Evolutionary conservation across 345 rosid species (phyloP), one percentile per base, ranked within the genome.

Genomic region (rapeseed (Brassica napus)): DNA sequence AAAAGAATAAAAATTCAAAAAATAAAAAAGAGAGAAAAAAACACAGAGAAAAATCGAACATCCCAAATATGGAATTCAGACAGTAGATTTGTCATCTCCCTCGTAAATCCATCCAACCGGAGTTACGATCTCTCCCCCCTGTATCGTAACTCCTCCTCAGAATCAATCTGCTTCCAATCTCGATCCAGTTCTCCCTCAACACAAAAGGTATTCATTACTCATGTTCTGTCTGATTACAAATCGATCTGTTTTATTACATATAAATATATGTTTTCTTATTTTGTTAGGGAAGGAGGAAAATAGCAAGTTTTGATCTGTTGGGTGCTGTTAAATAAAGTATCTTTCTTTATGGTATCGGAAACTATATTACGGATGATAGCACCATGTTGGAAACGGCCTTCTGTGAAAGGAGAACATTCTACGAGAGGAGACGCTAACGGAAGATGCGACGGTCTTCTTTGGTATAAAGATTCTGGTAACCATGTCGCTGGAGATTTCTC

Each of bases 331-430:
- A 28, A 28, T 1, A 44, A 68, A 5, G 73, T 3, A 23, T 16
- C 5, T 15, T 57, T 57, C 10, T 90, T 82, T 76, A 93, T 93
- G 99, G 92, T 93, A 80, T 81, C 97, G 2, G 78, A 81, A 54
- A 69, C 94, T 62, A 73, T 92, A 55, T 83, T 90, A 88, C 83
- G 87, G 73, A 79, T 93, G 81, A 88, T 96, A 74, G 83, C 93
- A 23, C 89, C 92, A 37, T 96, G 99, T 84, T 96, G 97, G 98
- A 93, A 79, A 79, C 61, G 82, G 60, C 90, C 97, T 79, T 88
- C 89, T 2, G 87, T 78, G 7, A 90, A 85, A 65, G 98, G 93
- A 69, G 97, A 92, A 21, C 82, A 81, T 84, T 87, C 98, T 42
- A 79, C 75, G 47, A 88, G 84, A 79, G 91, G 75, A 58, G 75